Evolutionary conservation across 345 rosid genomes (phyloP), one percentile per base, ranked within the genome.

Genomic region (Noccaea caerulescens): DNA sequence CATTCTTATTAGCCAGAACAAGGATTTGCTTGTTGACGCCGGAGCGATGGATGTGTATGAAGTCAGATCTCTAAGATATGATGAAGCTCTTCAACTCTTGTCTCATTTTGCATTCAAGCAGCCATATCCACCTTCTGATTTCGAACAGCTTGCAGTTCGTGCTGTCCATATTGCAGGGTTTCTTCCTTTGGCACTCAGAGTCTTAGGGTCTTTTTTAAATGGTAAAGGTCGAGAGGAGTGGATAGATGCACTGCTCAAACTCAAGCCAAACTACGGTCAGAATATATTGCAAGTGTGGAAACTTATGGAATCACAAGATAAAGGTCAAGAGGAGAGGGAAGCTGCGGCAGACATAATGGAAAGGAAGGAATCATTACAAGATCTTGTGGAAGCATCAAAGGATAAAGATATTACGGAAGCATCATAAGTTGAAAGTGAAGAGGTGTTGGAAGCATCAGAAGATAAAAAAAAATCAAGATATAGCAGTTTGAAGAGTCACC

Each of bases 31-130:
- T 27, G 71, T 4, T 3, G 59, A 18, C 0, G 4, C 46, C 6
- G 55, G 41, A 14, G 74, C 61, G 10, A 64, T 6, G 7, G 1
- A 37, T 13, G 11, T 53, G 11, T 76, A 72, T 25, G 60, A 69
- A 50, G 79, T 73, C 12, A 7, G 27, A 45, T 34, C 49, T 39
- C 55, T 77, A 46, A 42, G 53, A 20, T 44, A 53, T 20, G 39
- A 10, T 8, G 72, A 80, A 30, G 68, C 77, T 38, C 41, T 68
- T 41, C 55, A 69, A 55, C 63, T 72, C 34, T 69, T 80, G 12
- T 46, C 62, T 18, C 63, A 43, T 12, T 41, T 52, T 53, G 62
- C 63, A 12, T 71, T 71, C 27, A 49, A 42, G 37, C 43, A 61
- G 43, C 23, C 42, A 9, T 8, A 71, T 53, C 59, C 67, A 5